These are phyloP conservation scores for Entophlyctis luteolus DNA, from an alignment of 192 early-diverging fungal species.

Conservation along the genomic window DNA sequence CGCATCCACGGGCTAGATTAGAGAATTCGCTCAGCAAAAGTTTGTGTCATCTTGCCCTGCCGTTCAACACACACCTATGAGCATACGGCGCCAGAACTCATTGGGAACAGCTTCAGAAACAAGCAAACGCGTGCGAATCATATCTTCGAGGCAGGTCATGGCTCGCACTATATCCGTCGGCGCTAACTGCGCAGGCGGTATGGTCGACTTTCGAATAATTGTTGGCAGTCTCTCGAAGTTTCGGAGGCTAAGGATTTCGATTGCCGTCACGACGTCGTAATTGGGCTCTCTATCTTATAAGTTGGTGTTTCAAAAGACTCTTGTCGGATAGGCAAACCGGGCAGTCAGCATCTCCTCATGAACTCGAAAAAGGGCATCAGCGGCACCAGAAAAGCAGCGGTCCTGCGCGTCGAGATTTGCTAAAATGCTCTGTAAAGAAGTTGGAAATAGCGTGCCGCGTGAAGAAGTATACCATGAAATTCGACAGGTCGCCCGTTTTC, in stretches of 20 bases:
- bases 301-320: neutral
- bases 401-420: slow-evolving; percentile 63
- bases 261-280: slow-evolving; percentile 77
- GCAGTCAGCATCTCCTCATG: slow-evolving; percentile 39
- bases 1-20: slow-evolving; percentile 59
- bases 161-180: slow-evolving; percentile 59
- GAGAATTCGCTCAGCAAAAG: neutral
- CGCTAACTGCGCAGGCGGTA: slow-evolving; percentile 56
- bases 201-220: slow-evolving; percentile 47
- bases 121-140: slow-evolving; percentile 69
- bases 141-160: slow-evolving; percentile 60
- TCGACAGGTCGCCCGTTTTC: slow-evolving; percentile 42
- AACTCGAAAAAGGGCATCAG: slow-evolving; percentile 48
- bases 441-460: neutral
- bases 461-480: slow-evolving; percentile 23
- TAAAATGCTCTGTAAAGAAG: slow-evolving; percentile 43
- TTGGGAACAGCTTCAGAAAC: slow-evolving; percentile 68
- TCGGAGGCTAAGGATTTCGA: slow-evolving; percentile 82
- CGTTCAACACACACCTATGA: slow-evolving; percentile 26
- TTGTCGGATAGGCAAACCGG: slow-evolving; percentile 1
- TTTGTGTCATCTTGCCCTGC: slow-evolving; percentile 55
- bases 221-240: slow-evolving; percentile 75
- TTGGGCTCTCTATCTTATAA: slow-evolving; percentile 57
- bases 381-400: slow-evolving; percentile 53
- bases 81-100: slow-evolving; percentile 23